These are phyloP conservation scores for Moniliella sp. DNA, from an alignment of 1,284 basidiomycete species.

Conservation along the genomic window DNA sequence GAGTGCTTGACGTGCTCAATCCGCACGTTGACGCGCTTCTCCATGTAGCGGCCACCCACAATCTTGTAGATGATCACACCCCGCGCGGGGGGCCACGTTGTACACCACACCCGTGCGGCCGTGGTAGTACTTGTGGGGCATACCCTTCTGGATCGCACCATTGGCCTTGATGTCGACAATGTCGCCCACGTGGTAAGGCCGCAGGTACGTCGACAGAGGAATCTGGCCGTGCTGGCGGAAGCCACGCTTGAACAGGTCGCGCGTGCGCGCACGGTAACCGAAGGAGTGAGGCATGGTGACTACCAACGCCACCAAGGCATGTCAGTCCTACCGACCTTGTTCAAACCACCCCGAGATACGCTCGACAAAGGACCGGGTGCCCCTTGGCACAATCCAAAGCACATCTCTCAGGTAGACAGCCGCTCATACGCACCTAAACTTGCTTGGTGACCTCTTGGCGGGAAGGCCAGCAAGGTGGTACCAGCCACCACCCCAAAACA, in stretches of 20 bases:
- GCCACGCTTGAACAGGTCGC: constrained; percentile 62
- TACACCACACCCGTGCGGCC: constrained; percentile 92
- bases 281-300: constrained; percentile 99
- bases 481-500: no score
- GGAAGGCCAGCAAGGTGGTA: no score
- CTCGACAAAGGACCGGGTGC: no score
- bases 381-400: no score
- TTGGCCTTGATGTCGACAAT: constrained; percentile 99
- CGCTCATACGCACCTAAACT: no score
- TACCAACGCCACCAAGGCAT: no score
- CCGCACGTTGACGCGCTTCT: constrained; percentile 98
- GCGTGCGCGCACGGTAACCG: constrained; percentile 98
- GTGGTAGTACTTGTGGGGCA: constrained; percentile 66
- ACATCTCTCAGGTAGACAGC: no score
- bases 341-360: no score
- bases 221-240: constrained; percentile 65
- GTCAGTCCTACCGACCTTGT: no score
- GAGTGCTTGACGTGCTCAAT: constrained; percentile 95
- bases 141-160: constrained; percentile 94
- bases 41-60: constrained; percentile 93
- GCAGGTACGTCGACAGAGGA: constrained; percentile 76
- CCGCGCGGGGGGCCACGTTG: constrained; percentile 84
- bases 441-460: no score
- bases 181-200: constrained; percentile 81
- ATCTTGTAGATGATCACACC: constrained; percentile 96